Evolutionary conservation across 2,329 filamentous ascomycete genomes (phyloP), one percentile per base, ranked within the genome.

Genomic region (Diaporthe citri): DNA sequence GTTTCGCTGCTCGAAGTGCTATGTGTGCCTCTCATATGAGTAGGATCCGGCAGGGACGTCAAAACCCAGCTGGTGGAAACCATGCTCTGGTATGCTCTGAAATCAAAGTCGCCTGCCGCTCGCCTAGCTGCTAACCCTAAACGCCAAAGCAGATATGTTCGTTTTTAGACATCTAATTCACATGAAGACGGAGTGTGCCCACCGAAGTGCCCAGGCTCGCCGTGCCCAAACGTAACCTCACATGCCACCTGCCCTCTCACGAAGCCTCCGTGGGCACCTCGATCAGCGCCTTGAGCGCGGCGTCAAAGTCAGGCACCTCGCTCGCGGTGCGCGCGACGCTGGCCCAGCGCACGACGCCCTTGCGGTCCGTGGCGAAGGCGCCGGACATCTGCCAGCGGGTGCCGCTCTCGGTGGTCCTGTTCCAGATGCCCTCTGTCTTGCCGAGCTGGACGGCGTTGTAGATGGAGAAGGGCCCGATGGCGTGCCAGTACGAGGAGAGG

Each of bases 301-400:
- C 85, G 71, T 85, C 84, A 77, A 92, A 89, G 78, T 91, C 86
- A 6, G 88, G 84, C 25, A 91, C 77, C 75, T 91, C 88, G 79
- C 89, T 88, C 39, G 90, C 87, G 34, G 86, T 84, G 71, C 78
- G 78, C 17, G 86, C 86, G 75, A 87, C 82, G 73, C 85, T 83
- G 6, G 83, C 84, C 89, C 90, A 93, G 72, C 83, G 85, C 4
- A 93, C 86, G 17, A 84, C 79, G 3, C 90, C 90, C 39, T 85
- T 81, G 8, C 79, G 79, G 80, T 91, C 90, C 39, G 93, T 83
- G 2, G 89, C 92, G 83, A 92, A 95, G 39, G 89, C 90, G 39
- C 93, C 93, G 60, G 88, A 86, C 36, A 85, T 92, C 87, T 95
- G 93, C 93, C 93, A 95, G 71, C 91, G 83, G 77, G 84, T 90